A percentile compares a stretch with the other conserved stretches of the same genome.
Conservation (phyloP, 1,139 yeast species). For the Geotrichum restrictum region DNA sequence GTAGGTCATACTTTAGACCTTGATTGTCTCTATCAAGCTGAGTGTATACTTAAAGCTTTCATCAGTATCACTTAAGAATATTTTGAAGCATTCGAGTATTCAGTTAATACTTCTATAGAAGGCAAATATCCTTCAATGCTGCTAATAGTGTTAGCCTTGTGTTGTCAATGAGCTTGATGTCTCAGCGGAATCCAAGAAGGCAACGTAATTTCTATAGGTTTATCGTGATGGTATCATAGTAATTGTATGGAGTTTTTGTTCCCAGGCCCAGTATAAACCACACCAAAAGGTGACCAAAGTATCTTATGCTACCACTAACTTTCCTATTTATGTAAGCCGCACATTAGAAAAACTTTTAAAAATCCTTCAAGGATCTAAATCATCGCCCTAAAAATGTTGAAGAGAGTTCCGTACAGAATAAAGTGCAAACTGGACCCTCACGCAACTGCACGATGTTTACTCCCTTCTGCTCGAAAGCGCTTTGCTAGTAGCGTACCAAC, state of each 20-base stretch:
- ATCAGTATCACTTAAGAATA: conserved; percentile 31
- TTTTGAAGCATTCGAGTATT: conserved; percentile 14
- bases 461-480: not conserved
- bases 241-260: no score
- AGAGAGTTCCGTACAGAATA: not conserved
- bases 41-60: conserved; percentile 31
- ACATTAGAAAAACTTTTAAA: no score
- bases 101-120: not conserved
- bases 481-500: not conserved
- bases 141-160: conserved; percentile 4
- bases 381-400: not conserved
- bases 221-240: no score
- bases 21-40: conserved; percentile 31
- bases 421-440: not conserved
- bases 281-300: no score
- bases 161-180: conserved; percentile 1
- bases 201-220: no score
- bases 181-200: no score
- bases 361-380: not conserved
- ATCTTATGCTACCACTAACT: no score
- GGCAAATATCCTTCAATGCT: not conserved
- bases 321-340: no score
- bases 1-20: conserved; percentile 37
- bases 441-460: no score
- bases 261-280: no score